These are phyloP conservation scores for Cubamyces sp. DNA, from an alignment of 768 basidiomycete genomes.

Conservation along the genomic window DNA sequence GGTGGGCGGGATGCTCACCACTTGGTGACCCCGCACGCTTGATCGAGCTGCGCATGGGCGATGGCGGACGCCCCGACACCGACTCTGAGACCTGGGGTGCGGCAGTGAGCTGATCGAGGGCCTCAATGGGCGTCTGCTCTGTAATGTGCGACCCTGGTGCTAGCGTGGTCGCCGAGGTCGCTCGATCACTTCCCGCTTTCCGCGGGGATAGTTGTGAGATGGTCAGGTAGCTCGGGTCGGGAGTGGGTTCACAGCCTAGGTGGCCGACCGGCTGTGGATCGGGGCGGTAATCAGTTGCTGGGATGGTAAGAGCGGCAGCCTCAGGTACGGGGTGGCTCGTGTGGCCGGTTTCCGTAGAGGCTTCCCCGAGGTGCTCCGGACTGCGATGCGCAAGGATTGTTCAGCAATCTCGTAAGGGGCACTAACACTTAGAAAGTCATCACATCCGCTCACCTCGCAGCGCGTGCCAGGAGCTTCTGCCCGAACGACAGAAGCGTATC, in stretches of 20 bases:
- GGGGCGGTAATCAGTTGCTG: not conserved
- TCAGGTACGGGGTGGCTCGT: conserved; percentile 2
- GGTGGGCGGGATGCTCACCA: conserved; percentile 25
- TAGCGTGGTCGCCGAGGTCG: not conserved
- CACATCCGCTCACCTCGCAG: conserved; percentile 14
- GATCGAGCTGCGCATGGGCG: conserved; percentile 47
- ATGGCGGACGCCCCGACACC: conserved; percentile 28
- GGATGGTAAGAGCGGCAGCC: not conserved
- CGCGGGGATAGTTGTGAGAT: conserved; percentile 57
- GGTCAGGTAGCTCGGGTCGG: conserved; percentile 37
- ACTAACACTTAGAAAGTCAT: not conserved
- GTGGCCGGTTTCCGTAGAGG: not conserved
- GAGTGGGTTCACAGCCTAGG: not conserved
- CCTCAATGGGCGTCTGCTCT: conserved; percentile 13
- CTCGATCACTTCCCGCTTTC: conserved; percentile 25
- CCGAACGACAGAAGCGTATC: conserved; percentile 54
- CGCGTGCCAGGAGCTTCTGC: conserved; percentile 31
- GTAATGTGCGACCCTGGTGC: conserved; percentile 2
- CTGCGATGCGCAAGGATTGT: not conserved
- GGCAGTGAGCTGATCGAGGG: conserved; percentile 12
- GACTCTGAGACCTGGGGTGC: conserved; percentile 8
- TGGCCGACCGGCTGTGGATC: not conserved
- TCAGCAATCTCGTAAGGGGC: not conserved
- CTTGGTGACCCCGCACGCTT: conserved; percentile 49
- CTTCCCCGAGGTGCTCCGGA: conserved; percentile 4